A percentile compares a stretch with the other conserved stretches of the same genome.
phyloP scores from a whole-genome alignment of 345 rosid species.

The Melastoma malabathricum region DNA sequence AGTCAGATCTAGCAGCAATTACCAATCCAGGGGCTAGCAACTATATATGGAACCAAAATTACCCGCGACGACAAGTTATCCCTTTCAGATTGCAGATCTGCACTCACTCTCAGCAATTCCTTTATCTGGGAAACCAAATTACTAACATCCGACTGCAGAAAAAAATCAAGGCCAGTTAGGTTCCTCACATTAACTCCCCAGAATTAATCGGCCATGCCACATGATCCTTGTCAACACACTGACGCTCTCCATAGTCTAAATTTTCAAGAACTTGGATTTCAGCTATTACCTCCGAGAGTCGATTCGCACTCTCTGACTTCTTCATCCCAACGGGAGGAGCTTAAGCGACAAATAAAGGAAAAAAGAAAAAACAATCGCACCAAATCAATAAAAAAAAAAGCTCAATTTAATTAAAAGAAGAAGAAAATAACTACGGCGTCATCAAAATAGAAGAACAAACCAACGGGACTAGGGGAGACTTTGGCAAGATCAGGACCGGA shows the following conservation, averaged over 20 bases:
- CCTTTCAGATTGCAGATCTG: constrained; percentile 61
- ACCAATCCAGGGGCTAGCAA: too few species aligned
- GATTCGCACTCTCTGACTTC: constrained; percentile 72
- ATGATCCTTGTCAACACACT: too few species aligned
- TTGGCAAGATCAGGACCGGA: constrained; percentile 78
- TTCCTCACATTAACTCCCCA: neutral
- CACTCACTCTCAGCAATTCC: constrained; percentile 57
- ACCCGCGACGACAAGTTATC: constrained; percentile 19
- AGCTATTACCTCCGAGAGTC: constrained; percentile 57
- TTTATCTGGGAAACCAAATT: constrained; percentile 76
- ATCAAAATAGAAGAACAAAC: constrained; percentile 18
- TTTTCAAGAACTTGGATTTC: neutral
- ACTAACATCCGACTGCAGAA: constrained; percentile 68
- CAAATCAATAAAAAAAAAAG: neutral
- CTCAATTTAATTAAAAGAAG: neutral
- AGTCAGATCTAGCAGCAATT: too few species aligned
- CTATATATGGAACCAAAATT: neutral
- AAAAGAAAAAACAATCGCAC: neutral
- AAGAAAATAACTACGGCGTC: neutral
- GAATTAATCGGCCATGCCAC: too few species aligned
- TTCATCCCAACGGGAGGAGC: constrained; percentile 26
- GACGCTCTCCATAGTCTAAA: too few species aligned
- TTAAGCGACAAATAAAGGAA: constrained; percentile 24
- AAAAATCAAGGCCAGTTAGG: constrained; percentile 1
- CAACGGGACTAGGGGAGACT: constrained; percentile 28